These are phyloP conservation scores for Udeniomyces megalosporus DNA, from an alignment of 768 basidiomycete species.

Conservation along the genomic window DNA sequence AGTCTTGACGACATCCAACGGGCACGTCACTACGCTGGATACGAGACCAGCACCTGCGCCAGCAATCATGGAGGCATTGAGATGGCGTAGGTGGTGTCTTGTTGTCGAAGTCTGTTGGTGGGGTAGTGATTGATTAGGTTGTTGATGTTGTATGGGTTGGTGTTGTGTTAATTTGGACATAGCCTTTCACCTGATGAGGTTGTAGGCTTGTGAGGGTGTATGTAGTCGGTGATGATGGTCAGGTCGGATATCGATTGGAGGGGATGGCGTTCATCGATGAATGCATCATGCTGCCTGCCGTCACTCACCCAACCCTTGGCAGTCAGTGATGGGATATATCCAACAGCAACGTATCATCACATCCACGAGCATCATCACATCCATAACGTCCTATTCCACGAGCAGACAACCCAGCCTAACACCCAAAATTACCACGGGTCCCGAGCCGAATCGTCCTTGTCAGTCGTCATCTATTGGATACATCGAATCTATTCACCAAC, in stretches of 20 bases:
- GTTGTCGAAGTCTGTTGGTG: background rate
- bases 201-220: no score
- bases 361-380: background rate
- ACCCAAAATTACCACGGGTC: no score
- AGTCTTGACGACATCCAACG: slow-evolving; percentile 94
- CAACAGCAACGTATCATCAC: background rate
- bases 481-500: background rate
- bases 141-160: background rate
- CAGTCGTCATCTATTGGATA: no score
- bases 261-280: background rate
- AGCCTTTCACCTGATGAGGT: background rate
- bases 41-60: slow-evolving; percentile 91
- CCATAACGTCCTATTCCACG: no score
- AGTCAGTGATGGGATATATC: no score
- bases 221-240: background rate
- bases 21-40: slow-evolving; percentile 85
- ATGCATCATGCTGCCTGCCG: background rate
- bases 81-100: slow-evolving; percentile 1
- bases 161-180: background rate
- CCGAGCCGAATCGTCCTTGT: no score
- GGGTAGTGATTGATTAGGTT: background rate
- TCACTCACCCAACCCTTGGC: no score
- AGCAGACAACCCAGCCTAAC: no score
- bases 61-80: slow-evolving; percentile 38
- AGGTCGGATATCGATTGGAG: background rate